Base-by-base conservation (phyloP, 768 basidiomycete genomes). In the Gloeophyllum trabeum region DNA sequence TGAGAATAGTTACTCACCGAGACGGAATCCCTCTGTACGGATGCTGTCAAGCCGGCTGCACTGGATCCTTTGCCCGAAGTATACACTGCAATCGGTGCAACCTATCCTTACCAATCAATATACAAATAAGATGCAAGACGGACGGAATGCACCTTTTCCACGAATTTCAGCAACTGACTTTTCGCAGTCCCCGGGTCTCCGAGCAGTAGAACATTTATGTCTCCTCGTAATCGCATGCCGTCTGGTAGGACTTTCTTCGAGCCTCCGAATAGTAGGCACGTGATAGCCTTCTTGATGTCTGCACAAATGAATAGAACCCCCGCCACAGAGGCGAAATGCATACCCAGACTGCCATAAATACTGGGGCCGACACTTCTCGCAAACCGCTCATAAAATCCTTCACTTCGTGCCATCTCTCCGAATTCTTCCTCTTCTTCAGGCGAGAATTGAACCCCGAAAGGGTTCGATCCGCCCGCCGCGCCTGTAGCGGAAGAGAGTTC, bases 161-260 rank as follows among this genome's bases (percentile, higher is more conserved):
- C 96, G 50, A 99, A 99, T 55, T 99, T 99, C 47, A 99, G 77
- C 51, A 99, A 66, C 54, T 99, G 96, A 65, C 84, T 89, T 62
- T 99, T 99, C 18, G 96, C 96, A 12, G 96, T 98, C 63, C 96
- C 96, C 5, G 96, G 96, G 59, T 99, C 96, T 60, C 96, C 96
- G 22, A 99, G 75, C 21, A 98, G 63, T 6, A 99, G 65, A 16
- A 99, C 96, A 57, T 99, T 99, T 58, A 99, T 98, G 56, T 99
- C 96, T 7, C 96, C 96, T 57, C 96, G 74, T 32, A 99, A 63
- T 24, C 96, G 75, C 89, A 97, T 93, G 6, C 96, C 93, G 57
- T 99, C 96, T 5, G 96, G 96, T 4, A 99, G 64, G 39, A 96
- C 70, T 62, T 99, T 99, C 66, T 92, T 98, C 16, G 92, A 93